Conservation (phyloP, 805 yeast genomes). For the Yamadazyma scolyti region DNA sequence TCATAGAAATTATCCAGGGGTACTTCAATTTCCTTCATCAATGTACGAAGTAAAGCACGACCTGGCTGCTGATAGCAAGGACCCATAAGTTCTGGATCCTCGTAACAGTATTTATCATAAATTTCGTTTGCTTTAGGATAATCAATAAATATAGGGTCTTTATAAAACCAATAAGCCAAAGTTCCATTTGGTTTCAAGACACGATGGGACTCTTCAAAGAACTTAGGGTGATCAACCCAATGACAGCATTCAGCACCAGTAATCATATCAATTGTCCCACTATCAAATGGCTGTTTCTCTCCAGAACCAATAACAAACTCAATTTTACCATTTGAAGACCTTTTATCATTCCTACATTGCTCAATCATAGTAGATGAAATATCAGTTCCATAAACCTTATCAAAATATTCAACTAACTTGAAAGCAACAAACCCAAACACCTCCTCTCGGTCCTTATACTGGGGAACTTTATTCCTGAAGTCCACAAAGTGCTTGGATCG, state of each 20-base stretch:
- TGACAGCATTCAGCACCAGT: slow-evolving; percentile 87
- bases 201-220: slow-evolving; percentile 47
- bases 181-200: slow-evolving; percentile 62
- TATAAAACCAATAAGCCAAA: slow-evolving; percentile 75
- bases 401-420: slow-evolving; percentile 30
- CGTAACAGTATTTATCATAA: slow-evolving; percentile 35
- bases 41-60: slow-evolving; percentile 30
- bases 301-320: slow-evolving; percentile 29
- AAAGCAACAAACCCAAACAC: slow-evolving; percentile 40
- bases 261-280: slow-evolving; percentile 49
- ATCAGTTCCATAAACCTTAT: slow-evolving; percentile 45
- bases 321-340: slow-evolving; percentile 15
- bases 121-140: slow-evolving; percentile 50
- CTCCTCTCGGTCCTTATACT: too few relatives aligned
- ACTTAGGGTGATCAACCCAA: slow-evolving; percentile 64
- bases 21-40: slow-evolving; percentile 35
- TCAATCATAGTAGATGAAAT: slow-evolving; percentile 44
- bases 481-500: too few relatives aligned
- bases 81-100: slow-evolving; percentile 40
- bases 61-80: slow-evolving; percentile 48
- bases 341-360: slow-evolving; percentile 13
- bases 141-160: slow-evolving; percentile 57
- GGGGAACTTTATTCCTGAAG: slow-evolving; percentile 25
- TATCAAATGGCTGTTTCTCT: slow-evolving; percentile 18
- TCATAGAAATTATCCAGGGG: slow-evolving; percentile 38